phyloP scores from a whole-genome alignment of 2,329 filamentous ascomycete species.

The Ophiosphaerella narmari region DNA sequence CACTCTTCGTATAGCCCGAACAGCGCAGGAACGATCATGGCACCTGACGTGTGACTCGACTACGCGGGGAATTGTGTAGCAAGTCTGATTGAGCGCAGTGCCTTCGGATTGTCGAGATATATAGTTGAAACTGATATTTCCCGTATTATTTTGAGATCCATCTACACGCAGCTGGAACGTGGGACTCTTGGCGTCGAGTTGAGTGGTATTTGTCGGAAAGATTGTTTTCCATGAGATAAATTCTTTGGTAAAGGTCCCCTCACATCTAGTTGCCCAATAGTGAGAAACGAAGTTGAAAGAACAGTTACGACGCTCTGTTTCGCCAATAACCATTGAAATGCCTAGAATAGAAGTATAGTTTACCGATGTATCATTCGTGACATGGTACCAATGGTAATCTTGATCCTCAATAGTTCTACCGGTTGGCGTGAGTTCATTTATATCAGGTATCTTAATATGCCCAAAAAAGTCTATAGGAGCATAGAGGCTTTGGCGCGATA shows the following conservation, averaged over 20 bases:
- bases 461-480: conserved; percentile 5
- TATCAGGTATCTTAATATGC: conserved; percentile 1
- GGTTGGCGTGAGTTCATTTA: background rate
- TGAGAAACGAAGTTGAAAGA: conserved; percentile 2
- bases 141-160: background rate
- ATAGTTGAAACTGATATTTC: background rate
- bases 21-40: background rate
- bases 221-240: background rate
- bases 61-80: background rate
- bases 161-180: background rate
- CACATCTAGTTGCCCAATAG: conserved; percentile 2
- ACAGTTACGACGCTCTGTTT: background rate
- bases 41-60: conserved; percentile 1
- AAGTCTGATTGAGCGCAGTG: background rate
- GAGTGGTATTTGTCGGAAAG: no score
- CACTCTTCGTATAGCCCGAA: background rate
- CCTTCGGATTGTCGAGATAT: background rate
- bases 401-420: no score
- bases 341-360: conserved; percentile 3
- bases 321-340: background rate
- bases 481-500: background rate
- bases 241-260: no score
- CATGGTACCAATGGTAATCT: background rate
- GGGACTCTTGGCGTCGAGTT: background rate
- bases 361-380: background rate